phyloP scores from a whole-genome alignment of 768 basidiomycete species.

The Pilatotrama ljubarskyi region DNA sequence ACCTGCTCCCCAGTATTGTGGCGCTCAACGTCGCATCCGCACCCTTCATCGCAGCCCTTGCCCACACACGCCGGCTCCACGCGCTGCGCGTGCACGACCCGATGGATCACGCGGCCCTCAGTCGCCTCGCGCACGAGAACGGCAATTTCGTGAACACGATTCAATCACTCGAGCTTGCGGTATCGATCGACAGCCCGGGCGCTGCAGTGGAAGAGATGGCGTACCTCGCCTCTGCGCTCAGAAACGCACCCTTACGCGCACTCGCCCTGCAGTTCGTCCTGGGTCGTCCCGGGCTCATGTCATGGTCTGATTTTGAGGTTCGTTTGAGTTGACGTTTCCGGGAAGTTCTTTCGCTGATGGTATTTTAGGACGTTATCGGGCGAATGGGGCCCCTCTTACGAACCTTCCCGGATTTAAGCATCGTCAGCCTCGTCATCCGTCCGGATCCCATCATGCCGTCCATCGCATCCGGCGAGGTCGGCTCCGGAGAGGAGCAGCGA shows the following conservation, averaged over 20 bases:
- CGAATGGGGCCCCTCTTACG: constrained; percentile 19
- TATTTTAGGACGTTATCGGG: constrained; percentile 15
- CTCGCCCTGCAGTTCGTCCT: constrained; percentile 13
- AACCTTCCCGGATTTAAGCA: constrained; percentile 12
- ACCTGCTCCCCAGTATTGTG: constrained; percentile 22
- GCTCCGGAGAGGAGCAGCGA: constrained; percentile 1
- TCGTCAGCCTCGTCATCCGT: constrained; percentile 21
- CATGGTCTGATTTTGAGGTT: constrained; percentile 20
- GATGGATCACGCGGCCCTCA: constrained; percentile 1
- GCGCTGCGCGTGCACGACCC: constrained; percentile 10
- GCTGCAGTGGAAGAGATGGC: constrained; percentile 2
- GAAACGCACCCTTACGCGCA: neutral
- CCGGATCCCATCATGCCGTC: constrained; percentile 22
- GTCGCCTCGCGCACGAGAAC: neutral
- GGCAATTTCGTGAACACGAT: neutral
- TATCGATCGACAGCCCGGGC: neutral
- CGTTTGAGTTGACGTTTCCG: neutral
- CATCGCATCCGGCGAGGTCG: neutral
- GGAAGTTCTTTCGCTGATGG: neutral
- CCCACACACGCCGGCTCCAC: neutral
- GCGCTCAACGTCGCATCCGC: constrained; percentile 25
- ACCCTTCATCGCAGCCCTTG: neutral
- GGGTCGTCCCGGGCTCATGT: constrained; percentile 1
- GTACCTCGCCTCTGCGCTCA: constrained; percentile 15
- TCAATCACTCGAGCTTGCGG: constrained; percentile 6